A percentile compares a stretch with the other conserved stretches of the same genome.
These are phyloP conservation scores for Sporothrix pallida DNA, from an alignment of 2,329 filamentous ascomycete genomes.

Conservation along the genomic window DNA sequence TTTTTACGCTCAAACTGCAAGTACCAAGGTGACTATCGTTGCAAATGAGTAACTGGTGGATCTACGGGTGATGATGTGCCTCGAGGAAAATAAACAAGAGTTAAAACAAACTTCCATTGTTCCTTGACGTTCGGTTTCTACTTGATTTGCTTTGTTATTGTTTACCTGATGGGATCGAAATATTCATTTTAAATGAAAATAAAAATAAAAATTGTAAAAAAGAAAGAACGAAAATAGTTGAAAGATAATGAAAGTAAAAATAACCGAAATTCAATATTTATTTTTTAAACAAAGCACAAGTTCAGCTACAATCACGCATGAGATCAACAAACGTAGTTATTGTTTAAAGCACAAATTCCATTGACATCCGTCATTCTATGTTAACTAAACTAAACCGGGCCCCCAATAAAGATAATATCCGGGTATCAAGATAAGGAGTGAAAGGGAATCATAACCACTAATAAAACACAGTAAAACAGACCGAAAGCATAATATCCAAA, in stretches of 20 bases:
- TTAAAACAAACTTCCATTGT: no score
- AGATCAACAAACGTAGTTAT: not conserved
- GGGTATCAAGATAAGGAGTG: slow-evolving; percentile 24
- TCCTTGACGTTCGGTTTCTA: no score
- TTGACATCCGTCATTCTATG: not conserved
- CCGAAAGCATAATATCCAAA: not conserved
- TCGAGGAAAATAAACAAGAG: no score
- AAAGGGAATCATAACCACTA: slow-evolving; percentile 20
- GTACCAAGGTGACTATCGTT: not conserved
- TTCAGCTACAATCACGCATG: not conserved
- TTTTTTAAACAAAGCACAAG: no score
- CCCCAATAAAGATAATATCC: slow-evolving; percentile 21
- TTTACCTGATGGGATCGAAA: no score
- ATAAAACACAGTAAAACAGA: not conserved
- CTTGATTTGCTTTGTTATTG: no score
- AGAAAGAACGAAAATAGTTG: not conserved
- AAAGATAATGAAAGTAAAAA: no score
- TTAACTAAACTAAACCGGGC: not conserved
- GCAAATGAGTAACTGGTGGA: no score
- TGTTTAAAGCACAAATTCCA: not conserved
- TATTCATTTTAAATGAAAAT: not conserved
- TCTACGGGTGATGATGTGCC: no score
- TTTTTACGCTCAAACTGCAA: not conserved
- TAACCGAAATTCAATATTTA: no score
- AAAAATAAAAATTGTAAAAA: not conserved